These are phyloP conservation scores for Curvularia eragrostidis DNA, from an alignment of 2,329 filamentous ascomycete genomes.

Conservation along the genomic window DNA sequence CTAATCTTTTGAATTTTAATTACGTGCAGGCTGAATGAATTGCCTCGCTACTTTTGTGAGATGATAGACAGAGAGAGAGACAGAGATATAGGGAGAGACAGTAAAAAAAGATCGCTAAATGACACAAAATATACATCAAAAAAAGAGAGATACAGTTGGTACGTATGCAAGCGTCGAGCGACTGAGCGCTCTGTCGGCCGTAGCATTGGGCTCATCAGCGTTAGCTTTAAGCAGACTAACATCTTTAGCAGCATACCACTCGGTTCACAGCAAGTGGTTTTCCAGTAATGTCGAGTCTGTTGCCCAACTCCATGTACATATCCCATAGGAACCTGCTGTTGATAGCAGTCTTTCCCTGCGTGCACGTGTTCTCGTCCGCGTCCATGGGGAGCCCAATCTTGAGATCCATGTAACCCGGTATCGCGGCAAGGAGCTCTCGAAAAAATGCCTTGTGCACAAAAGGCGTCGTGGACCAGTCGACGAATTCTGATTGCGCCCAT, in stretches of 20 bases:
- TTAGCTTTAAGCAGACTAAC: background rate
- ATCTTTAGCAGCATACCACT: background rate
- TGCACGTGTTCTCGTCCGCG: constrained; percentile 17
- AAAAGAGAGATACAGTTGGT: background rate
- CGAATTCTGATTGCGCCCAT: constrained; percentile 36
- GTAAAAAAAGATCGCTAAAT: background rate
- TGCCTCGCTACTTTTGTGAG: background rate
- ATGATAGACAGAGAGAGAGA: background rate
- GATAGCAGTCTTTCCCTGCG: constrained; percentile 24
- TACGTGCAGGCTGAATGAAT: background rate
- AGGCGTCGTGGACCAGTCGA: constrained; percentile 29
- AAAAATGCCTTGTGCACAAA: constrained; percentile 43
- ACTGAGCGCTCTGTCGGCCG: no score
- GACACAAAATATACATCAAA: background rate
- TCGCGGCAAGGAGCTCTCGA: constrained; percentile 29
- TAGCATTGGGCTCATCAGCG: no score
- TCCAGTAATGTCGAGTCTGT: constrained; percentile 1
- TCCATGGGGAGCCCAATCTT: constrained; percentile 27
- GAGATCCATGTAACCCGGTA: constrained; percentile 28
- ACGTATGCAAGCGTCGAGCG: background rate
- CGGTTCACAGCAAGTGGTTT: constrained; percentile 1
- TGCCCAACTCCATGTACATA: constrained; percentile 33
- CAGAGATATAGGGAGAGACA: background rate
- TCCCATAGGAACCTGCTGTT: constrained; percentile 21
- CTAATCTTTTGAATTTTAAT: background rate